Percentiles rank a stretch among this genome's conserved stretches.
phyloP scores from a whole-genome alignment of 2,329 filamentous ascomycete genomes.

The Phaeosphaeria sp. region DNA sequence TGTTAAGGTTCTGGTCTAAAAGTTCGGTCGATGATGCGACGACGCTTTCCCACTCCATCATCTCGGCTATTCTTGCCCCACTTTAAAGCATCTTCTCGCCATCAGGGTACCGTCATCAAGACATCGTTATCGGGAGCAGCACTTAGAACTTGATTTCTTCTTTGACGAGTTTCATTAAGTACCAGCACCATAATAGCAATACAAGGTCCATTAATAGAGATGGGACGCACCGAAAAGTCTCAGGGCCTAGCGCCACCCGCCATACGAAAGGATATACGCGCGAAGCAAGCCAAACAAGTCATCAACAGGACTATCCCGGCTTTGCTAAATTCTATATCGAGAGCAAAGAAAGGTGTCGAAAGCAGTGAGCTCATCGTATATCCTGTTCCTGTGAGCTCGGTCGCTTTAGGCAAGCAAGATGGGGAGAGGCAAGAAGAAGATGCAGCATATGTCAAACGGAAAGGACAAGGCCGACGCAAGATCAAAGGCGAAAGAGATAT shows the following conservation, averaged over 20 bases:
- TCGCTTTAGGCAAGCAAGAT: neutral
- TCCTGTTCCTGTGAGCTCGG: conserved; percentile 30
- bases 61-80: conserved; percentile 1
- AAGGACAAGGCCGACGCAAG: conserved; percentile 42
- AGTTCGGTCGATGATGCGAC: neutral
- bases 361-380: conserved; percentile 58
- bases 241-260: conserved; percentile 47
- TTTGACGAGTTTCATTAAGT: too few relatives aligned
- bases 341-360: conserved; percentile 63
- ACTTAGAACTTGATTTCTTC: too few relatives aligned
- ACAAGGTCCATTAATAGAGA: conserved; percentile 9
- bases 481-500: conserved; percentile 15
- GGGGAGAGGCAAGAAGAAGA: conserved; percentile 14
- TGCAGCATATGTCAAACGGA: conserved; percentile 38
- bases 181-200: neutral
- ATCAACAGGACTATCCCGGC: conserved; percentile 66
- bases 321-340: conserved; percentile 59
- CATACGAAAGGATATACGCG: conserved; percentile 49
- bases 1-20: neutral
- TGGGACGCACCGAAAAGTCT: conserved; percentile 48
- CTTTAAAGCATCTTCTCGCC: neutral
- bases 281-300: conserved; percentile 63
- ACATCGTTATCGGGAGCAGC: neutral
- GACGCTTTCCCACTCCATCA: neutral
- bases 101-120: conserved; percentile 2